These are phyloP conservation scores for Eucalyptus sideroxylon DNA, from an alignment of 345 rosid species.

Conservation along the genomic window DNA sequence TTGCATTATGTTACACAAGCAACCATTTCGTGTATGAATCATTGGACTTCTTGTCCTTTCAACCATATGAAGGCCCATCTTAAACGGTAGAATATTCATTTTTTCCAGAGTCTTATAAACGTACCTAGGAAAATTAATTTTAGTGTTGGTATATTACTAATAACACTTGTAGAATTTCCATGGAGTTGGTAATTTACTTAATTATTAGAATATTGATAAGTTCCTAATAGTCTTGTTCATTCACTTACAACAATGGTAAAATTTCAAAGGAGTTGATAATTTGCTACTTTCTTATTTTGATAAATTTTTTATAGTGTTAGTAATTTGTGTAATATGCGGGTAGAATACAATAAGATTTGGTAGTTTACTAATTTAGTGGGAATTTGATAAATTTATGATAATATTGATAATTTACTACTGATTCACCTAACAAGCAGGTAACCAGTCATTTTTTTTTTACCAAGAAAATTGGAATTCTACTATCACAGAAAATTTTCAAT, in stretches of 20 bases:
- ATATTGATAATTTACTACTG: neutral
- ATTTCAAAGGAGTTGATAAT: neutral
- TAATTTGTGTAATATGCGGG: neutral
- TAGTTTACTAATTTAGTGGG: neutral
- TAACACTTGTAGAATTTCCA: neutral
- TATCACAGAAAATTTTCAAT: too few species aligned
- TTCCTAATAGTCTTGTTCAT: neutral
- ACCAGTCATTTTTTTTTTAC: too few species aligned
- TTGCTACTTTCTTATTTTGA: too few species aligned
- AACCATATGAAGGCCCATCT: neutral
- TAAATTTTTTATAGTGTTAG: neutral
- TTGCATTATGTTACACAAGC: neutral
- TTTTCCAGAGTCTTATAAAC: neutral
- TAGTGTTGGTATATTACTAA: too few species aligned
- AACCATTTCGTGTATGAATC: too few species aligned
- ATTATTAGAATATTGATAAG: too few species aligned
- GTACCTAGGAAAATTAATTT: fast-evolving
- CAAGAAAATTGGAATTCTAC: too few species aligned
- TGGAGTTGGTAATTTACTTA: neutral
- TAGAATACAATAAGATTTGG: neutral
- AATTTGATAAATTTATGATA: neutral
- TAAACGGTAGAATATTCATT: fast-evolving
- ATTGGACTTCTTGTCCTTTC: neutral
- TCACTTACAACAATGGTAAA: neutral
- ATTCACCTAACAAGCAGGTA: neutral